These are phyloP conservation scores for Eucalyptus lansdowneana DNA, from an alignment of 345 rosid species.

Conservation along the genomic window DNA sequence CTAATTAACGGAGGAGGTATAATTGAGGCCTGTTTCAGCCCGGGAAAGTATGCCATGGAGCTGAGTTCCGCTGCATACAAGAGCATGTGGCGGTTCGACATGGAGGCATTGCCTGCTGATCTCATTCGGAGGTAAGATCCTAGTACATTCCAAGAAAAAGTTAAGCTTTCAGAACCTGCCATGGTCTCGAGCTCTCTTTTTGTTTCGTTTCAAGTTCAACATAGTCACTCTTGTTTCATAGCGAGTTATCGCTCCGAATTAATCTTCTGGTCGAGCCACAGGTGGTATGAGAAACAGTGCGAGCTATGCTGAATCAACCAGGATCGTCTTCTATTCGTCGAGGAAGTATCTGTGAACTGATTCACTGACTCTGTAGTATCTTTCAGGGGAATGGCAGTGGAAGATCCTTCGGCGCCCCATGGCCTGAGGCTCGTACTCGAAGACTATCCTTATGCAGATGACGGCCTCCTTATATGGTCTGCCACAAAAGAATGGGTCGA, in stretches of 20 bases:
- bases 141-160: background rate
- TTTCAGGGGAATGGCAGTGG: conserved; percentile 88
- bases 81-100: conserved; percentile 72
- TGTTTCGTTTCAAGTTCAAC: background rate
- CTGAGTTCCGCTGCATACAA: conserved; percentile 87
- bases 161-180: background rate
- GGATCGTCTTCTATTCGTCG: background rate
- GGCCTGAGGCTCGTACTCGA: conserved; percentile 75
- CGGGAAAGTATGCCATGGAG: conserved; percentile 73
- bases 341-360: background rate
- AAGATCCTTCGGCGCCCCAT: conserved; percentile 59
- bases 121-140: conserved; percentile 58
- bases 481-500: conserved; percentile 68
- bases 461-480: conserved; percentile 84
- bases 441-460: conserved; percentile 93
- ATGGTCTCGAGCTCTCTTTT: background rate
- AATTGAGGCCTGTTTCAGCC: conserved; percentile 82
- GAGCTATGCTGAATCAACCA: background rate
- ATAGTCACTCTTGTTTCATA: background rate
- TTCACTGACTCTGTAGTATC: background rate
- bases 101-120: conserved; percentile 95
- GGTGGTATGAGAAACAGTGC: background rate
- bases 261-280: background rate
- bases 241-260: background rate
- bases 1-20: conserved; percentile 88